Base-by-base conservation (phyloP, 768 basidiomycete genomes). In the Tricholoma hemisulphureum region DNA sequence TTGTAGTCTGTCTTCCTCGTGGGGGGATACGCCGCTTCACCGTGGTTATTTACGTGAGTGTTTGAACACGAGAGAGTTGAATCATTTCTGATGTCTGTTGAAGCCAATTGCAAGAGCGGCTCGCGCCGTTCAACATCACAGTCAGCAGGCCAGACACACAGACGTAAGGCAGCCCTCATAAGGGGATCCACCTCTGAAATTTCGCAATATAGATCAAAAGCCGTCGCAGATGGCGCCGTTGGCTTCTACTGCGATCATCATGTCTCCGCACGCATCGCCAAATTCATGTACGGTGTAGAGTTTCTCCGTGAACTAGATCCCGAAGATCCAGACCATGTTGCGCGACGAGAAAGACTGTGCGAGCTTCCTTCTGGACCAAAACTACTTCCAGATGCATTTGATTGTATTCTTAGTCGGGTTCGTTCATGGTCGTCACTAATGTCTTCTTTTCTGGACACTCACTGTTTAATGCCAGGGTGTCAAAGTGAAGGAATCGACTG, bases 161-260 rank as follows among this genome's bases (percentile, higher is more conserved):
- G 69, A 92, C 90, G 86, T 90, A 71, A 59, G 80, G 69, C 24
- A 45, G 21, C 20, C 46, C 54, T 23, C 14, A 20, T 16, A 13
- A 8, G 5, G 8, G 11, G 16, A 31, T 14, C 14, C 24, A 3
- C 37, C 23, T 18, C 11, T 45, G 43, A 4, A n/a, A 61, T 43
- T 11, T 18, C 29, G 10, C 21, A 16, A 26, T 63, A n/a, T 61
- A 91, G 89, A 13, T 91, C 91, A 16, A 93, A 93, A 70, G 90
- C 91, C 3, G 89, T 91, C 6, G 89, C 91, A 28, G 89, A 93
- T 61, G 90, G 91, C 23, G 89, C 89, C 1, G 83, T 92, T 60
- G 89, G 89, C 26, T 93, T 91, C 71, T 91, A 90, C 71, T 88
- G 87, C 62, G 90, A 91, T 64, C 91, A 91, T 60, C 86, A 91